Conservation (phyloP, 2,329 filamentous ascomycete species). For the Aspergillus flavus region DNA sequence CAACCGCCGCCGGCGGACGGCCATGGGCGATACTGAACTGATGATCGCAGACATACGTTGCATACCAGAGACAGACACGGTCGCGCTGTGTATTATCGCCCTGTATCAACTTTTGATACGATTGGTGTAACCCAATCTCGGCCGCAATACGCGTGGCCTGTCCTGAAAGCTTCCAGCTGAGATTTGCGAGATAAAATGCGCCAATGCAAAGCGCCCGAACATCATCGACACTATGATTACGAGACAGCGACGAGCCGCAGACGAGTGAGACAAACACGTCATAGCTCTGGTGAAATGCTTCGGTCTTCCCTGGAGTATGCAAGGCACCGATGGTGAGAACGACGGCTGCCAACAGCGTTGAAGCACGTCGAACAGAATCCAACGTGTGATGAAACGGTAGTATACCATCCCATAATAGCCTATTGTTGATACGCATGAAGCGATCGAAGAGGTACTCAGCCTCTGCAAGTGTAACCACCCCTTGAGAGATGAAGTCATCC, state of each 20-base stretch:
- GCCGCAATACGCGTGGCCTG: constrained; percentile 54
- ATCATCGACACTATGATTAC: constrained; percentile 54
- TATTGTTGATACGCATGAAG: constrained; percentile 45
- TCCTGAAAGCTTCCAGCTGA: constrained; percentile 59
- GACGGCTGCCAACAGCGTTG: constrained; percentile 52
- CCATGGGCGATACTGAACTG: constrained; percentile 60
- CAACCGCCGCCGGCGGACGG: constrained; percentile 53
- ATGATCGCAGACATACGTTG: constrained; percentile 61
- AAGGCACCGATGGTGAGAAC: constrained; percentile 56
- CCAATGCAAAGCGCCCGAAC: constrained; percentile 58
- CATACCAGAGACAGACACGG: constrained; percentile 57
- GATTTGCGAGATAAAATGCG: constrained; percentile 59
- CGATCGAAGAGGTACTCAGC: constrained; percentile 48
- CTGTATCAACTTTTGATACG: constrained; percentile 41
- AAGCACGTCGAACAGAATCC: constrained; percentile 50
- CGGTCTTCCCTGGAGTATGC: constrained; percentile 51
- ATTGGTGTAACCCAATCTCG: constrained; percentile 53
- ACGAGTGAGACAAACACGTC: constrained; percentile 55
- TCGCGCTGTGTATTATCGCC: constrained; percentile 43
- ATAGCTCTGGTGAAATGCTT: constrained; percentile 52
- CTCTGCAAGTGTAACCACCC: constrained; percentile 40
- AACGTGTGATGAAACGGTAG: constrained; percentile 33
- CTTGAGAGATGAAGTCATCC: constrained; percentile 46
- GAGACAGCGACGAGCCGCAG: constrained; percentile 54
- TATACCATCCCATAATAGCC: constrained; percentile 47